These are phyloP conservation scores for Rhodotorula kratochvilovae DNA, from an alignment of 768 basidiomycete species.

Conservation along the genomic window DNA sequence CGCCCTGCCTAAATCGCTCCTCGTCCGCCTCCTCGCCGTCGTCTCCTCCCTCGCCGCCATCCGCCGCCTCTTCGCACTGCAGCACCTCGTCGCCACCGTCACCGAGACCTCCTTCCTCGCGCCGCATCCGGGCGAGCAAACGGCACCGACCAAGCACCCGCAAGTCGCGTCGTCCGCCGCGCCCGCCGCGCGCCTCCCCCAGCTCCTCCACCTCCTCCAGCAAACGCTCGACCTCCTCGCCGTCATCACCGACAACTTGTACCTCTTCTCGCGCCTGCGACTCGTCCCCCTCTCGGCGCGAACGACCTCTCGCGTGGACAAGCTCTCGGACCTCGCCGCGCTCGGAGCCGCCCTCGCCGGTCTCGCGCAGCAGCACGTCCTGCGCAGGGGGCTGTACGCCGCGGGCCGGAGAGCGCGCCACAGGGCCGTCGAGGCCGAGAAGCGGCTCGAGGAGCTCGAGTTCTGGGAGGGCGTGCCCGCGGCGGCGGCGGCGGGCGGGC, in stretches of 20 bases:
- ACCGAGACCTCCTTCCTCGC: too few relatives aligned
- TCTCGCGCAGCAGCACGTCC: neutral
- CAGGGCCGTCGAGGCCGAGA: neutral
- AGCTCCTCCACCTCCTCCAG: neutral
- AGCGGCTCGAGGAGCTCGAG: slow-evolving; percentile 11
- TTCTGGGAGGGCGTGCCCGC: neutral
- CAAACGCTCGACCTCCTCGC: neutral
- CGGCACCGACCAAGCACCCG: too few relatives aligned
- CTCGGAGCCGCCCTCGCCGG: neutral
- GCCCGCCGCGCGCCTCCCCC: neutral
- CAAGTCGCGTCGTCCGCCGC: too few relatives aligned
- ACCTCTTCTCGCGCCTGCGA: slow-evolving; percentile 9
- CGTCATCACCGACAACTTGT: slow-evolving; percentile 7
- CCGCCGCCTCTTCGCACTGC: neutral
- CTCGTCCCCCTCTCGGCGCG: neutral
- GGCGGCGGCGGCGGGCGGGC: too few relatives aligned
- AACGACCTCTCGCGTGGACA: neutral
- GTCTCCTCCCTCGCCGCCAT: slow-evolving; percentile 6
- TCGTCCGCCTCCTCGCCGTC: slow-evolving; percentile 11
- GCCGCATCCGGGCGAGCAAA: too few relatives aligned
- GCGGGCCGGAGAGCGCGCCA: neutral
- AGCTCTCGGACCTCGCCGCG: neutral
- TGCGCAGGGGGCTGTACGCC: neutral
- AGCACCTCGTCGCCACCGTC: neutral
- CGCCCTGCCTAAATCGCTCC: neutral